Conservation (phyloP, 192 early-diverging fungal species). For the Backusella australiensis region DNA sequence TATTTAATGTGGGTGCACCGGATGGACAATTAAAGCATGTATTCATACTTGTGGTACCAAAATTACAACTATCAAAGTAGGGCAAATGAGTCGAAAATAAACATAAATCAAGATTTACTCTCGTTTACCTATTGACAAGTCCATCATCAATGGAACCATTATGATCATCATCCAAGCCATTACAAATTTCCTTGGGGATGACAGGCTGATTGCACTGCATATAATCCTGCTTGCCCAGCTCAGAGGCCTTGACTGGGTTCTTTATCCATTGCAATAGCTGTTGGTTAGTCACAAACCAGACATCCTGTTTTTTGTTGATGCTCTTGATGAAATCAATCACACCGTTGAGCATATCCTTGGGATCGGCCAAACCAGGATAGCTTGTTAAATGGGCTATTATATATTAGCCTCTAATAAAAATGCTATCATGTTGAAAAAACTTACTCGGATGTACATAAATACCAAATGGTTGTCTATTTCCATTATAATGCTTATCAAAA, state of each 20-base stretch:
- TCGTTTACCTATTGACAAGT: slow-evolving; percentile 28
- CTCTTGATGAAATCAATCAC: slow-evolving; percentile 48
- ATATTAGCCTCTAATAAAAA: neutral
- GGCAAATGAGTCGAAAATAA: neutral
- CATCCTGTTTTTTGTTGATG: slow-evolving; percentile 48
- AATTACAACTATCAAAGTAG: slow-evolving; percentile 39
- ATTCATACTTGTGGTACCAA: slow-evolving; percentile 39
- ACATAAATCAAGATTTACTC: neutral
- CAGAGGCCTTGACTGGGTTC: slow-evolving; percentile 67
- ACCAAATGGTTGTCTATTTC: slow-evolving; percentile 54
- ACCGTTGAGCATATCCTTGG: slow-evolving; percentile 12
- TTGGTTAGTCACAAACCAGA: slow-evolving; percentile 72
- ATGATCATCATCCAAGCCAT: slow-evolving; percentile 60
- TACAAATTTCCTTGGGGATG: slow-evolving; percentile 63
- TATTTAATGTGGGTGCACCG: slow-evolving; percentile 28
- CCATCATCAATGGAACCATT: slow-evolving; percentile 37
- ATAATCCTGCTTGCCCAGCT: slow-evolving; percentile 59
- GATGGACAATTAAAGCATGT: slow-evolving; percentile 59
- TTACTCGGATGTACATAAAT: slow-evolving; percentile 46
- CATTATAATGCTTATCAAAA: slow-evolving; percentile 49
- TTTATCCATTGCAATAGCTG: slow-evolving; percentile 73
- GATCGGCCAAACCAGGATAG: slow-evolving; percentile 20
- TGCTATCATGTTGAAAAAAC: neutral
- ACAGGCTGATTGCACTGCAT: slow-evolving; percentile 60
- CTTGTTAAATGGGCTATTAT: slow-evolving; percentile 41